Evolutionary conservation across 306 rosid genomes (phyloP), one percentile per base, ranked within the genome.

Genomic region (Fagus crenata): DNA sequence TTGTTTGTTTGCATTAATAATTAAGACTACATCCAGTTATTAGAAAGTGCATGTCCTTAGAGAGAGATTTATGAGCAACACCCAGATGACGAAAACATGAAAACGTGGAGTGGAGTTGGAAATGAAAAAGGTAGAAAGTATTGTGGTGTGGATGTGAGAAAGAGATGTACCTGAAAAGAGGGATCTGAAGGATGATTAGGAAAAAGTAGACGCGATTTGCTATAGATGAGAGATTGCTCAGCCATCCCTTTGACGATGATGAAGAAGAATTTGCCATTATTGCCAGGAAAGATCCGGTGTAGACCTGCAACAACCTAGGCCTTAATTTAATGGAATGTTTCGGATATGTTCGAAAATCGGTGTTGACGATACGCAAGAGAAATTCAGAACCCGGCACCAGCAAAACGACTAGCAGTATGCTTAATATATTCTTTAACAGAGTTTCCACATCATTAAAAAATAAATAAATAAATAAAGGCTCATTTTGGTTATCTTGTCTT

Each of bases 121-220:
- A 7, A 69, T n/a, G 32, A 2, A 37, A 40, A 9, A 69, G 51
- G 3, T 4, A n/a, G 15, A 3, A 69, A n/a, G 51, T 32, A n/a
- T 39, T 35, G 3, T 18, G 3, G 28, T 3, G 6, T 36, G 71
- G 39, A 36, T 11, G 53, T 49, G 22, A 41, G 7, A 6, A 17
- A 5, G 77, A 4, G 12, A 53, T 35, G 72, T 73, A 90, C 99
- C 99, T 88, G 92, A 95, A 95, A 67, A 95, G 97, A 74, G 99
- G 97, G 89, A 95, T 84, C 89, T 95, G 97, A 28, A 95, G 89
- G 59, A 92, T 56, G 89, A 92, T 90, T 33, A 95, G 86, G 78
- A 92, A 33, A 81, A 95, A 89, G 83, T 73, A 90, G 91, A 92
- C 63, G 77, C 86, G 87, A 55, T 97, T 76, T 9, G 97, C 90